Evolutionary conservation across 2,329 filamentous ascomycete genomes (phyloP), one percentile per base, ranked within the genome.

Genomic region (Penicillium sp.): DNA sequence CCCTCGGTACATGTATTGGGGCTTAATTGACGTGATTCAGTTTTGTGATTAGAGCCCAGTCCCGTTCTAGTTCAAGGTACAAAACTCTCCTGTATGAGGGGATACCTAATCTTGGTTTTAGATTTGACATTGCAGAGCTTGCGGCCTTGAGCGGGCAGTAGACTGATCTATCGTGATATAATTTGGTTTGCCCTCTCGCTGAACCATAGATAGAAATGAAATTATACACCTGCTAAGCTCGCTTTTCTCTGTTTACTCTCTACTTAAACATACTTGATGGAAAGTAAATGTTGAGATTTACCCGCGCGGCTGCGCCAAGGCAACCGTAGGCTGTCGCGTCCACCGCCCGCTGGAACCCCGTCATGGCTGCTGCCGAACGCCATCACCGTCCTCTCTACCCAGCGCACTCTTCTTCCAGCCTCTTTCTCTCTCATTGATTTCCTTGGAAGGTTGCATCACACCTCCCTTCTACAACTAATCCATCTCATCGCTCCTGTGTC

Each of bases 251-350:
- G 9, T 10, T 42, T 19, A 42, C 15, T 19, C 3, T 1, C 17
- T 19, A 19, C 8, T 10, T 12, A 5, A 42, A 26, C 22, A 7
- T 9, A 2, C 22, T 24, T 28, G 15, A 22, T 13, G 7, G n/a
- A 47, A 26, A 30, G n/a, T n/a, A 28, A 26, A 51, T 42, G n/a
- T 10, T 44, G 38, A 50, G 40, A 45, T 12, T 26, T 58, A 56
- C 51, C 53, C 58, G 64, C 58, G 53, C 53, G 60, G 62, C 53
- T 61, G 65, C 63, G 63, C 61, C 58, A 66, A 71, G 69, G 69
- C 69, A 71, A 58, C 69, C 64, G 60, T 53, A 59, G 58, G 65
- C 65, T 66, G 62, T 68, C 69, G 69, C 65, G 68, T 69, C 67
- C 68, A 70, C 68, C 68, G 66, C 68, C 68, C 64, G 65, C 63